Evolutionary conservation across 805 yeast species (phyloP).

Genomic region (Hemisphaericaspora nanyangensis): DNA sequence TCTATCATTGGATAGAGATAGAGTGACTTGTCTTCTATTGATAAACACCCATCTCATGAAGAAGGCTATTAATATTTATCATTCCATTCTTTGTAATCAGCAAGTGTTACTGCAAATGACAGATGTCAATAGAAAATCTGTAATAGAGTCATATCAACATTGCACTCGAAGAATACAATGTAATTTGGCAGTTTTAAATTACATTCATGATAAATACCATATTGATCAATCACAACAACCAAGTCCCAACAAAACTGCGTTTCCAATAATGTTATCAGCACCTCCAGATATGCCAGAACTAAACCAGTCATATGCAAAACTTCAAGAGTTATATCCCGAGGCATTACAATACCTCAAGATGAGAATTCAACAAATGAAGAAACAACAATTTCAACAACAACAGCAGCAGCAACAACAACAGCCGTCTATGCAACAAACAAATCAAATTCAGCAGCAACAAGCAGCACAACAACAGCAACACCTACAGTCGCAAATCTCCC

Average conservation of each 20-base stretch:
- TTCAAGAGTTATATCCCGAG: slow-evolving; percentile 52
- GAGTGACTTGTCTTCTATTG: slow-evolving; percentile 39
- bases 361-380: slow-evolving; percentile 38
- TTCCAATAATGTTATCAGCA: slow-evolving; percentile 51
- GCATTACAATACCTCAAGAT: slow-evolving; percentile 41
- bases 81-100: slow-evolving; percentile 31
- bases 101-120: slow-evolving; percentile 30
- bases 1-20: slow-evolving; percentile 27
- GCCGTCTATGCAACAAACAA: slow-evolving; percentile 6
- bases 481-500: slow-evolving; percentile 7
- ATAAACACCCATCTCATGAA: slow-evolving; percentile 42
- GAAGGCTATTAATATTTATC: slow-evolving; percentile 34
- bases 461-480: slow-evolving; percentile 7
- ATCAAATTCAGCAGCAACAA: slow-evolving; percentile 12
- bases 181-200: slow-evolving; percentile 36
- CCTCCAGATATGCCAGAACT: slow-evolving; percentile 56
- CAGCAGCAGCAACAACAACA: slow-evolving; percentile 9
- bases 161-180: slow-evolving; percentile 40
- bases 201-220: slow-evolving; percentile 37
- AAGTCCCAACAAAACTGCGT: slow-evolving; percentile 24
- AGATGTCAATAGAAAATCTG: slow-evolving; percentile 24
- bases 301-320: slow-evolving; percentile 41
- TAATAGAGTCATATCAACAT: slow-evolving; percentile 36
- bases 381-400: slow-evolving; percentile 20
- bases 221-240: slow-evolving; percentile 21